Conservation (phyloP, 805 yeast species). For the Metschnikowia kofuensis region DNA sequence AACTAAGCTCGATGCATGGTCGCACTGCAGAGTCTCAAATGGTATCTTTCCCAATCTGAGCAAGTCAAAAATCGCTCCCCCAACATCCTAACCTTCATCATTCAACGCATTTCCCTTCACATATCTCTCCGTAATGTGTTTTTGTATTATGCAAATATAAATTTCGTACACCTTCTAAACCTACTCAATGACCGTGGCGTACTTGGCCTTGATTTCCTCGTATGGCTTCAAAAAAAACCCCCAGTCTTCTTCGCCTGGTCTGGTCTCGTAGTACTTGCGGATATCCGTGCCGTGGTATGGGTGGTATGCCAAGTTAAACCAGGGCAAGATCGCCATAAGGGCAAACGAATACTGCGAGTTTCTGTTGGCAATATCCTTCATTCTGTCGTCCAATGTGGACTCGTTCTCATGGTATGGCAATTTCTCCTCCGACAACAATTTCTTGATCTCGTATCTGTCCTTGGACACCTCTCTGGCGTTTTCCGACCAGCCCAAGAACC, state of each 20-base stretch:
- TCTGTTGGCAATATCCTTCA: slow-evolving; percentile 72
- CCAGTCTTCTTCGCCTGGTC: slow-evolving; percentile 61
- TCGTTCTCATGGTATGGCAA: slow-evolving; percentile 66
- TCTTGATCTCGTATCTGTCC: slow-evolving; percentile 74
- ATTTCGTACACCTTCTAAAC: background rate
- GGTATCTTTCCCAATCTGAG: no score
- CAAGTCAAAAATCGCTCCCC: no score
- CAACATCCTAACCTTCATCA: no score
- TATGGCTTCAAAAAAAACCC: slow-evolving; percentile 50
- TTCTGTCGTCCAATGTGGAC: slow-evolving; percentile 54
- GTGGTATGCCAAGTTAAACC: slow-evolving; percentile 80
- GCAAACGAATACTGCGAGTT: slow-evolving; percentile 71
- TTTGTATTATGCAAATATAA: slow-evolving; percentile 6
- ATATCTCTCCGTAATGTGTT: background rate
- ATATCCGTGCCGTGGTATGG: slow-evolving; percentile 79
- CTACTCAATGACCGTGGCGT: slow-evolving; percentile 19
- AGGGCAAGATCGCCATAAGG: slow-evolving; percentile 61
- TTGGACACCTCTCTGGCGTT: slow-evolving; percentile 65
- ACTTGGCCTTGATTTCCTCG: slow-evolving; percentile 43
- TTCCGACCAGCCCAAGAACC: slow-evolving; percentile 79
- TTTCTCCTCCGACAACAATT: slow-evolving; percentile 58
- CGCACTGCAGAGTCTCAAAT: no score
- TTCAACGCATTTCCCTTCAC: background rate
- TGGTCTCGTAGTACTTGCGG: slow-evolving; percentile 38
- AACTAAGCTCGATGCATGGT: no score